Conservation (phyloP, 78 protist species). For the Tieghemostelium lacteum region DNA sequence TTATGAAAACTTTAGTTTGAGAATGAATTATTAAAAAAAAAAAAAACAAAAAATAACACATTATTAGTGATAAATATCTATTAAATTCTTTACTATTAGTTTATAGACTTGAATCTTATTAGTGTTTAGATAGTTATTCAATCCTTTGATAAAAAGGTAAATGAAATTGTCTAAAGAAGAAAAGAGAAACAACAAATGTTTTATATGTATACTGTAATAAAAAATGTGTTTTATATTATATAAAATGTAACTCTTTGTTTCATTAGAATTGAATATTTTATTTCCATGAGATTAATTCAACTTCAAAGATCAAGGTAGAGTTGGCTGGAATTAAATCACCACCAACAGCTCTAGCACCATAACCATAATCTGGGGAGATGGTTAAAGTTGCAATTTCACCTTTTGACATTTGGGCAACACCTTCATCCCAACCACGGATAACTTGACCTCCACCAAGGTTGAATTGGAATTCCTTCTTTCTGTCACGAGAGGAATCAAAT, state of each 20-base stretch:
- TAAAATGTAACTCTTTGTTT: not conserved
- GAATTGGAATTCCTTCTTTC: conserved; percentile 13
- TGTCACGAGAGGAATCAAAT: conserved; percentile 21
- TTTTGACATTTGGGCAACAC: conserved; percentile 25
- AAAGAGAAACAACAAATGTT: no score
- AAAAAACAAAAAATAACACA: no score
- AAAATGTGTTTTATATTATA: no score
- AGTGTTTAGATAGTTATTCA: no score
- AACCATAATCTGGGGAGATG: conserved; percentile 43
- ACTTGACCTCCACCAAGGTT: conserved; percentile 31
- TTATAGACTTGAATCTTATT: no score
- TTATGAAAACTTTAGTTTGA: no score
- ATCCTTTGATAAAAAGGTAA: no score
- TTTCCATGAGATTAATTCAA: conserved; percentile 10
- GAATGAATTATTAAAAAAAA: no score
- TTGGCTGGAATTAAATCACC: conserved; percentile 35
- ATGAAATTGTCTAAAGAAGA: no score
- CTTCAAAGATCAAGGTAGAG: conserved; percentile 22
- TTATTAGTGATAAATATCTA: no score
- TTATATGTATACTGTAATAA: no score
- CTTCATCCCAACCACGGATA: conserved; percentile 46
- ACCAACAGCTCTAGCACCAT: conserved; percentile 6
- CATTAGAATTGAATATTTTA: not conserved
- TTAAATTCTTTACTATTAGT: no score
- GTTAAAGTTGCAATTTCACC: conserved; percentile 20